These are phyloP conservation scores for Xylariales sp. DNA, from an alignment of 2,329 filamentous ascomycete genomes.

Conservation along the genomic window DNA sequence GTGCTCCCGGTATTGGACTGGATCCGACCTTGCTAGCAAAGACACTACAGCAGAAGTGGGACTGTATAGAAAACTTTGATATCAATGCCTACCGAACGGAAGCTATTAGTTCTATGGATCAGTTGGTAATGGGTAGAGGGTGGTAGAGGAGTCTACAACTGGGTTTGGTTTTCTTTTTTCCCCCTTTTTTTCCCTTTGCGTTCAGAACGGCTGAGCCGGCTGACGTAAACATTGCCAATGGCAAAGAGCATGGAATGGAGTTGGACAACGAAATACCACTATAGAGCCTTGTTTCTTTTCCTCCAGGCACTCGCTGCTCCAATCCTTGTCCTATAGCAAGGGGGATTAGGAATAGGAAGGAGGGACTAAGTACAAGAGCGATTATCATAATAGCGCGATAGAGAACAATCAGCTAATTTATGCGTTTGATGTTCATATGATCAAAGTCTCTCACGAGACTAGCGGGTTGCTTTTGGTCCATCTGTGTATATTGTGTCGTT, in stretches of 20 bases:
- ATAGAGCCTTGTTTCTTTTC: no score
- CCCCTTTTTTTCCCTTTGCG: not conserved
- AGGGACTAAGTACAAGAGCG: no score
- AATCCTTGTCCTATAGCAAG: no score
- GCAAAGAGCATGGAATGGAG: not conserved
- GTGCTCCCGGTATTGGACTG: conserved; percentile 16
- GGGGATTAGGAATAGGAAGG: not conserved
- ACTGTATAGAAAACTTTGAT: conserved; percentile 14
- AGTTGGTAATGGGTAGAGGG: conserved; percentile 5
- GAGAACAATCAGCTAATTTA: no score
- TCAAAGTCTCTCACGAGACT: no score
- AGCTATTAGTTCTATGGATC: conserved; percentile 21
- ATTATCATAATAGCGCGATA: no score
- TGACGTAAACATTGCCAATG: no score
- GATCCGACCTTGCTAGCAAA: conserved; percentile 13
- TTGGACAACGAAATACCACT: not conserved
- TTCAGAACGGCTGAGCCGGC: no score
- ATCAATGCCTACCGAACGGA: conserved; percentile 14
- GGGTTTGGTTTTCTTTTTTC: not conserved
- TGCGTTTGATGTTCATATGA: no score
- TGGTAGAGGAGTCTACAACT: not conserved
- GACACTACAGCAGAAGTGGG: conserved; percentile 15
- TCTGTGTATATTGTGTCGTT: no score
- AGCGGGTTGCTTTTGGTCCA: no score
- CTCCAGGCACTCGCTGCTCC: no score